Percentiles rank a stretch among this genome's conserved stretches.
phyloP scores from a whole-genome alignment of 257 asterid species.

The Solanum habrochaites region DNA sequence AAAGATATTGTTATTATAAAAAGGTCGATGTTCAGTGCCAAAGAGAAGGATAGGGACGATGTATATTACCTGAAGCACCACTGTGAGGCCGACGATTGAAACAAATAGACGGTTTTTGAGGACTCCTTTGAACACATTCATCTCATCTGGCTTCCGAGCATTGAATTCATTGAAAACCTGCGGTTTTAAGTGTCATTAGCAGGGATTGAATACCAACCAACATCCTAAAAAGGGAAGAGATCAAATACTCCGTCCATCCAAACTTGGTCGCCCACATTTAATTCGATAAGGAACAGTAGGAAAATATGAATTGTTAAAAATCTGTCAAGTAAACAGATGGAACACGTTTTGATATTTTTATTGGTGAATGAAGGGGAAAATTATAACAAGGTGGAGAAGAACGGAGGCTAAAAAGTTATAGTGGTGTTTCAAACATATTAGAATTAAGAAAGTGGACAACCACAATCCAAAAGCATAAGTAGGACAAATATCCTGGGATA shows the following conservation, averaged over 20 bases:
- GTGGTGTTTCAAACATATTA: neutral
- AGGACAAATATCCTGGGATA: neutral
- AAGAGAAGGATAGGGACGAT: neutral
- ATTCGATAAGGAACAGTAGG: neutral
- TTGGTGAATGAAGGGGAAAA: neutral
- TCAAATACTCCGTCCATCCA: neutral
- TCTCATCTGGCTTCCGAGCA: slow-evolving; percentile 89
- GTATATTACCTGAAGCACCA: slow-evolving; percentile 69
- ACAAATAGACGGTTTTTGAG: slow-evolving; percentile 65
- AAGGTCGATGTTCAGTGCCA: neutral
- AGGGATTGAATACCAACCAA: neutral
- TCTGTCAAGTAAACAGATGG: neutral
- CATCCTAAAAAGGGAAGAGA: neutral
- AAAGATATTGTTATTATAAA: neutral
- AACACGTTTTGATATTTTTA: neutral
- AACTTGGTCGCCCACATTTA: neutral
- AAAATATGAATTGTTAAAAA: neutral
- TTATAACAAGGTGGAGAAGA: neutral
- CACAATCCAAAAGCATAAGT: neutral
- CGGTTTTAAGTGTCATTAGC: neutral
- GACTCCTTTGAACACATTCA: slow-evolving; percentile 73
- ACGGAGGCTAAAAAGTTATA: neutral
- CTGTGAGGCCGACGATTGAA: slow-evolving; percentile 55
- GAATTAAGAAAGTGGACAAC: neutral
- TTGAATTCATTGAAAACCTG: slow-evolving; percentile 88